phyloP scores from a whole-genome alignment of 2,329 filamentous ascomycete genomes.

The Sordariomycetes sp. region DNA sequence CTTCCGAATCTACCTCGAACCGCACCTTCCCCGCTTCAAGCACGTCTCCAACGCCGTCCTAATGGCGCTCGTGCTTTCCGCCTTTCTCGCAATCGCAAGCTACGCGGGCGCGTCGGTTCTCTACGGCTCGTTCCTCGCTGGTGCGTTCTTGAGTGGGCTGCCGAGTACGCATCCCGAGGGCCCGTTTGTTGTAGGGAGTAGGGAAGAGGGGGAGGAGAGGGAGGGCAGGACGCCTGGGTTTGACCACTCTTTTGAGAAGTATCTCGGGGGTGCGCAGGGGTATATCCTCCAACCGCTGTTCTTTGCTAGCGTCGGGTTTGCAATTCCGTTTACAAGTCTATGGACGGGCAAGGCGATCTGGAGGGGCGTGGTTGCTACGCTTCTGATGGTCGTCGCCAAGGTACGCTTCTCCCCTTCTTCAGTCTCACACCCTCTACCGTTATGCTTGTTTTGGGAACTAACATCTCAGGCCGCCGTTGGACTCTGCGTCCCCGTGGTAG shows the following conservation, averaged over 20 bases:
- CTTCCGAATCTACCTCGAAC: constrained; percentile 18
- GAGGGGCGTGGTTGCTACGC: constrained; percentile 40
- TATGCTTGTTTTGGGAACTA: not conserved
- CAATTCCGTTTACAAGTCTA: constrained; percentile 43
- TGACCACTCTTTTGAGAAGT: constrained; percentile 21
- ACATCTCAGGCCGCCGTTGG: constrained; percentile 8
- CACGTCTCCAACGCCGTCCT: constrained; percentile 13
- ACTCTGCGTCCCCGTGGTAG: constrained; percentile 9
- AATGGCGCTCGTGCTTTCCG: constrained; percentile 17
- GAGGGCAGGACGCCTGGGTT: constrained; percentile 19
- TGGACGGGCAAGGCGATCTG: constrained; percentile 37
- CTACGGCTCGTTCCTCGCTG: constrained; percentile 25
- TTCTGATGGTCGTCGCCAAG: constrained; percentile 38
- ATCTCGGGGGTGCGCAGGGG: constrained; percentile 20
- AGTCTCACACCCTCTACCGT: too few relatives aligned
- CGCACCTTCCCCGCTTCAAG: constrained; percentile 17
- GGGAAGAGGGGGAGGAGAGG: constrained; percentile 17
- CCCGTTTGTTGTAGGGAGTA: constrained; percentile 18
- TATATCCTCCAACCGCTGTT: constrained; percentile 42
- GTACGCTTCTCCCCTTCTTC: not conserved
- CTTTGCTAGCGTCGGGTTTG: constrained; percentile 45
- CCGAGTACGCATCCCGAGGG: constrained; percentile 19
- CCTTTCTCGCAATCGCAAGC: constrained; percentile 15
- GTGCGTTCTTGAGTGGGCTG: constrained; percentile 20
- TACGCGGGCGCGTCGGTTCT: constrained; percentile 22